Evolutionary conservation across 306 rosid genomes (phyloP), one percentile per base, ranked within the genome.

Genomic region (Castanopsis chinensis): DNA sequence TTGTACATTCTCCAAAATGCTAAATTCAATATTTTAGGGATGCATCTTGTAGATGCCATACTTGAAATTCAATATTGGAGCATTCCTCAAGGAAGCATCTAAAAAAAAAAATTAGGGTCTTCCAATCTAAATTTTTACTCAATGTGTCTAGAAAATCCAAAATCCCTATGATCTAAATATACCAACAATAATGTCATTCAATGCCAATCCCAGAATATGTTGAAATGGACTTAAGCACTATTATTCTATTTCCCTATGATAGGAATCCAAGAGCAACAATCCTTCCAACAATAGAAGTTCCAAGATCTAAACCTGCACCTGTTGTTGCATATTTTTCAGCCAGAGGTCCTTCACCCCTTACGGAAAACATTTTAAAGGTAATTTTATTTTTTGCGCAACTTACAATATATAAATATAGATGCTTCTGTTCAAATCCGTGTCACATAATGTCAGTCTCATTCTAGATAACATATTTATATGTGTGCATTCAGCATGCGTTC

Each of bases 361-460:
- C 98, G 71, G 98, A 95, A 87, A 95, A 92, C 80, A 85, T 95
- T 82, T 94, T 95, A 82, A 95, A 95, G 97, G 99, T 92, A 37
- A 11, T 76, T 81, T 78, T 73, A 82, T 80, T 5, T 61, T 23
- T 11, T 68, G 18, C 5, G 4, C 9, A 68, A 72, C 35, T 49
- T 61, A 27, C 28, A 3, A 61, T 58, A 21, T 58, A 3, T 58
- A 21, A 21, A 12, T 61, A 25, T 2, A 27, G 64, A 69, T 37
- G 20, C 56, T 49, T 4, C 11, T 17, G 9, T 33, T 20, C 10
- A 30, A n/a, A 8, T 6, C 13, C 23, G 7, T 35, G 58, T 32
- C 10, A 49, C 56, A 73, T 8, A 4, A 21, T 56, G 72, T 28
- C 21, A 0, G 20, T 65, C 60, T 27, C n/a, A 3, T 76, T 60